Percentiles rank a stretch among this genome's conserved stretches.
phyloP scores from a whole-genome alignment of 352 stramenopile species.

The Phytopythium cucurbitacearum region DNA sequence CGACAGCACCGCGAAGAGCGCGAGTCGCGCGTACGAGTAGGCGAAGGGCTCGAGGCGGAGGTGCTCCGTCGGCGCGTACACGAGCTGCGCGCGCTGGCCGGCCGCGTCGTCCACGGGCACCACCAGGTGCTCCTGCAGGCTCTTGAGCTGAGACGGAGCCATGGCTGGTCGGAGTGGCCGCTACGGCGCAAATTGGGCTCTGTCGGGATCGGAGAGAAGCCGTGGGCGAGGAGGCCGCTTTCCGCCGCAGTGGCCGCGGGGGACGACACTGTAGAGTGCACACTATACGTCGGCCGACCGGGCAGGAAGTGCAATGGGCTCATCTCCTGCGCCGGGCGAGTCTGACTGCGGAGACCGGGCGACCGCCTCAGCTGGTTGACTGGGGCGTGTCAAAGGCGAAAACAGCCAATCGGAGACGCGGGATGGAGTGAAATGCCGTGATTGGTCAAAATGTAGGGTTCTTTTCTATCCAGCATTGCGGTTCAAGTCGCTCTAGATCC shows the following conservation, averaged over 20 bases:
- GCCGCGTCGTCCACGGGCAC: slow-evolving; percentile 38
- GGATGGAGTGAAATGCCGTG: background rate
- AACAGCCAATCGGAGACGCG: background rate
- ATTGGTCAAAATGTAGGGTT: background rate
- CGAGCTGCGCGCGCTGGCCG: slow-evolving; percentile 27
- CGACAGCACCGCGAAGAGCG: slow-evolving; percentile 31
- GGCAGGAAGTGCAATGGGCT: too few species aligned
- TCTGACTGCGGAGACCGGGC: too few species aligned
- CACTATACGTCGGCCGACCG: too few species aligned
- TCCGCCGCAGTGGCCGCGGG: too few species aligned
- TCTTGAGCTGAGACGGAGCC: slow-evolving; percentile 2
- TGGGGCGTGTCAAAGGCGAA: background rate
- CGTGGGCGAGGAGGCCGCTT: too few species aligned
- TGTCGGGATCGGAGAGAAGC: background rate
- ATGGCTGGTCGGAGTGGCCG: background rate
- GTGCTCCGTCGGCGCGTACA: slow-evolving; percentile 40
- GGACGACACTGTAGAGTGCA: too few species aligned
- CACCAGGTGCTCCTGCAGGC: slow-evolving; percentile 37
- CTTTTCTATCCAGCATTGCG: too few species aligned
- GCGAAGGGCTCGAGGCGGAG: slow-evolving; percentile 31
- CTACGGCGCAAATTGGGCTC: background rate
- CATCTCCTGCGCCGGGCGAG: too few species aligned
- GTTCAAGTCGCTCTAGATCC: too few species aligned
- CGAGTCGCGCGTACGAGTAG: slow-evolving; percentile 22
- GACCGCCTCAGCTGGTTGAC: too few species aligned